A percentile compares a stretch with the other conserved stretches of the same genome.
Evolutionary conservation across 2,329 filamentous ascomycete genomes (phyloP).

Genomic region (Beauveria medogensis): DNA sequence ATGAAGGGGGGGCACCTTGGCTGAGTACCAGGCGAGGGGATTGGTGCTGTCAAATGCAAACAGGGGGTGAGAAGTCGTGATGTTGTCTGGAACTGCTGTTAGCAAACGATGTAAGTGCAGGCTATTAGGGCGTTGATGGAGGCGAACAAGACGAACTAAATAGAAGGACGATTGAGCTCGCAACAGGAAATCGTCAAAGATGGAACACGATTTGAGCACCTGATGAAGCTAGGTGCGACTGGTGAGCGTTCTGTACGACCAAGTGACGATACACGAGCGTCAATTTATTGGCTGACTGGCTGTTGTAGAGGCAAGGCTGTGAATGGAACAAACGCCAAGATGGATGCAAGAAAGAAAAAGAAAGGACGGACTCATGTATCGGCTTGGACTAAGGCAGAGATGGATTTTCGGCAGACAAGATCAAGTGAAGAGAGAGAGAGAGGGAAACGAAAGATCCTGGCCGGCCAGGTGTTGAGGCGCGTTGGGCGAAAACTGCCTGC

Average conservation of each 20-base stretch:
- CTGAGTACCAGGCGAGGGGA: not conserved
- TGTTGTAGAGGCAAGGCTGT: not conserved
- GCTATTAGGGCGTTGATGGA: not conserved
- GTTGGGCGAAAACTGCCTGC: constrained; percentile 8
- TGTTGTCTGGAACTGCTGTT: not conserved
- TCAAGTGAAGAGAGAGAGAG: not conserved
- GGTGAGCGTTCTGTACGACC: constrained; percentile 1
- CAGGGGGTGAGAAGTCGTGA: not conserved
- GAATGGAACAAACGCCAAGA: not conserved
- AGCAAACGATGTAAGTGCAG: not conserved
- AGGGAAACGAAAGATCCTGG: not conserved
- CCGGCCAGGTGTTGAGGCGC: not conserved
- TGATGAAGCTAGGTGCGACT: not conserved
- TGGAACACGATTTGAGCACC: not conserved
- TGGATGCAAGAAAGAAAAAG: not conserved
- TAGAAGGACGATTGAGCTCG: not conserved
- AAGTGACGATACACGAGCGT: not conserved
- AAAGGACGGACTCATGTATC: not conserved
- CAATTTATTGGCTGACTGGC: not conserved
- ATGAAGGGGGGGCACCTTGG: not conserved
- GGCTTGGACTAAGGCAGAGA: too few species aligned
- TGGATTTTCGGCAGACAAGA: not conserved
- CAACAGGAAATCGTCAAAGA: not conserved
- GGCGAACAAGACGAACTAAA: not conserved
- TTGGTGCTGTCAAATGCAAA: not conserved